These are phyloP conservation scores for Pythium dissimile DNA, from an alignment of 352 stramenopile genomes.

Conservation along the genomic window DNA sequence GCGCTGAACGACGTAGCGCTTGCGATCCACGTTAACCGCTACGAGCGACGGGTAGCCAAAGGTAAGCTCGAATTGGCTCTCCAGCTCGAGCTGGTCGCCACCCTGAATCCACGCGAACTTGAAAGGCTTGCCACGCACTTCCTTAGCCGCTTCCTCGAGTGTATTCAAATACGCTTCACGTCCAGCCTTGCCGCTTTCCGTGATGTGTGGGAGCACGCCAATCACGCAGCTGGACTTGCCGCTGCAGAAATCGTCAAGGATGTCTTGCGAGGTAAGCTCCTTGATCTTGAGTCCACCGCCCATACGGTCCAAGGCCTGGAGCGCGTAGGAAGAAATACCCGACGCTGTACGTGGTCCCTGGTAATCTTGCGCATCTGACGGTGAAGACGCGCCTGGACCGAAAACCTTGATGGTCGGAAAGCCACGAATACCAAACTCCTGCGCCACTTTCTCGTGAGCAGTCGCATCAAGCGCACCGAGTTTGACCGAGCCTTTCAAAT, in stretches of 20 bases:
- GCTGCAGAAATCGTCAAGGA: conserved; percentile 79
- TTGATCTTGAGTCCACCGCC: conserved; percentile 77
- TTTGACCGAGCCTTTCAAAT: conserved; percentile 87
- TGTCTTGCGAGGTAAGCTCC: conserved; percentile 62
- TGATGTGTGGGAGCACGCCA: conserved; percentile 86
- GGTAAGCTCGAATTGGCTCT: conserved; percentile 84
- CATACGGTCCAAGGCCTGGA: conserved; percentile 67
- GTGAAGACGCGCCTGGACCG: conserved; percentile 52
- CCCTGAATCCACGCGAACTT: conserved; percentile 91
- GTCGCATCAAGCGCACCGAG: conserved; percentile 92
- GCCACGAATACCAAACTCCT: conserved; percentile 87
- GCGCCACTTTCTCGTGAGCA: conserved; percentile 86
- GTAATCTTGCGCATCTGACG: conserved; percentile 77
- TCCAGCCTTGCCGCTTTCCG: conserved; percentile 79
- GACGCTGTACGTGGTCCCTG: conserved; percentile 80
- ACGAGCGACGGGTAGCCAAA: conserved; percentile 91
- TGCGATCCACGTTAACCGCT: conserved; percentile 84
- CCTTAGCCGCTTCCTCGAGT: conserved; percentile 78
- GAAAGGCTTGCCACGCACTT: conserved; percentile 88
- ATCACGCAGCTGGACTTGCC: conserved; percentile 90
- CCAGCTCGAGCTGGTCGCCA: conserved; percentile 79
- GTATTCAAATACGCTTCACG: conserved; percentile 84
- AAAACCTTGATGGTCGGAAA: conserved; percentile 97
- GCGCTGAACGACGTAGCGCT: conserved; percentile 81
- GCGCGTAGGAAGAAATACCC: conserved; percentile 76